Conservation (phyloP, 2,329 filamentous ascomycete species). For the Nothophoma quercina region DNA sequence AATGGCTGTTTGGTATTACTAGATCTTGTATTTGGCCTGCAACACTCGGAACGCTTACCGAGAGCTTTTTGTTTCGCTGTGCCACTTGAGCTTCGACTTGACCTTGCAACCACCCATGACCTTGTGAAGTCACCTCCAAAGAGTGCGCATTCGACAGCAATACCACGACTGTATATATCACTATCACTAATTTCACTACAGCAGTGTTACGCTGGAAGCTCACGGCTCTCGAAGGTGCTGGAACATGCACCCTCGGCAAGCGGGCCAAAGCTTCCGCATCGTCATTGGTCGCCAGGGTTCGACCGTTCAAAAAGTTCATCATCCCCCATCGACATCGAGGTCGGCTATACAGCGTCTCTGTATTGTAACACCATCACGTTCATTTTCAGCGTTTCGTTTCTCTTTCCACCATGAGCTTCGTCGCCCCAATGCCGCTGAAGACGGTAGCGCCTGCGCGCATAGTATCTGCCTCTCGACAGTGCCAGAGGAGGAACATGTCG, state of each 20-base stretch:
- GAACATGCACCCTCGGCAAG: conserved; percentile 31
- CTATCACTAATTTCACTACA: background rate
- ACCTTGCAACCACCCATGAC: background rate
- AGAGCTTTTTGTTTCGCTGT: conserved; percentile 7
- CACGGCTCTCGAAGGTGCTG: conserved; percentile 31
- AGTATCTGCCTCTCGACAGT: conserved; percentile 38
- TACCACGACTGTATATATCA: too few relatives aligned
- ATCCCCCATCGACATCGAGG: conserved; percentile 15
- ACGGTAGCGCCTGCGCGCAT: conserved; percentile 43
- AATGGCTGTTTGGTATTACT: conserved; percentile 10
- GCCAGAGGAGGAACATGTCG: conserved; percentile 42
- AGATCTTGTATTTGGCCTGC: background rate
- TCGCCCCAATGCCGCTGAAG: conserved; percentile 45
- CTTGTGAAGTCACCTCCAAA: background rate
- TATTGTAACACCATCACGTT: conserved; percentile 23
- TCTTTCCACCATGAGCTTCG: conserved; percentile 43
- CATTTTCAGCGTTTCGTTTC: conserved; percentile 12
- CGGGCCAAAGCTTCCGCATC: conserved; percentile 27
- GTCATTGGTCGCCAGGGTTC: conserved; percentile 21
- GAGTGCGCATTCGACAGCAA: background rate
- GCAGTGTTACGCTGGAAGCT: conserved; percentile 1
- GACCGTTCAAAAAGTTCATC: conserved; percentile 17
- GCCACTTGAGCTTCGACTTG: background rate
- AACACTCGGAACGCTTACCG: background rate
- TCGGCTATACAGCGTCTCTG: conserved; percentile 1